Conservation (phyloP, 1,284 basidiomycete genomes). For the Cutaneotrichosporon sp. region DNA sequence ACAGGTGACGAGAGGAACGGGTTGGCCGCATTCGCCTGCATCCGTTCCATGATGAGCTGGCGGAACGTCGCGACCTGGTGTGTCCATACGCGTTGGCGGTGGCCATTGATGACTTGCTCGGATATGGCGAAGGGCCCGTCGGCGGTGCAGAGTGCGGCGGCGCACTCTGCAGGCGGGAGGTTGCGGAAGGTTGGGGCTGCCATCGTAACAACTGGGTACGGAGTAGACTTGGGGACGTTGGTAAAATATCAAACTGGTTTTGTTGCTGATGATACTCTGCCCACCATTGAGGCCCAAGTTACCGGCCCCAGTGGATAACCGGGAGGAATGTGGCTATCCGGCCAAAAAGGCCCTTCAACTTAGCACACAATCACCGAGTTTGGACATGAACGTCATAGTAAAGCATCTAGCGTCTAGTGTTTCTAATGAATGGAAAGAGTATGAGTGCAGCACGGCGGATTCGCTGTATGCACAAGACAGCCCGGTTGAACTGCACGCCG, state of each 20-base stretch:
- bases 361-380: neutral
- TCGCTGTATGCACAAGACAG: no score
- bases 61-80: slow-evolving; percentile 23
- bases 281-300: neutral
- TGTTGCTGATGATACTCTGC: no score
- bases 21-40: neutral
- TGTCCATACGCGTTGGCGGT: slow-evolving; percentile 38
- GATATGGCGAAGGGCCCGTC: slow-evolving; percentile 45
- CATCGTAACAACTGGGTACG: neutral
- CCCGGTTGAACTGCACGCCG: neutral
- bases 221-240: no score
- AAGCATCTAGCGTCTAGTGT: no score
- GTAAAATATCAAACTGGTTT: no score
- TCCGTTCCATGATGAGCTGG: slow-evolving; percentile 3
- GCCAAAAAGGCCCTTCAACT: neutral
- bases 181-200: neutral
- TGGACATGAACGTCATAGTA: neutral
- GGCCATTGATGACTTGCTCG: slow-evolving; percentile 33
- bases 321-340: neutral
- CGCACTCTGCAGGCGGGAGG: neutral
- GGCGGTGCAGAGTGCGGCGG: slow-evolving; percentile 20
- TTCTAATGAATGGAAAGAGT: no score
- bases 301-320: neutral
- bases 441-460: no score
- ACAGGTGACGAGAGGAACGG: slow-evolving; percentile 39